Evolutionary conservation across 1,284 basidiomycete genomes (phyloP), one percentile per base, ranked within the genome.

Genomic region (Anthracocystis setariae): DNA sequence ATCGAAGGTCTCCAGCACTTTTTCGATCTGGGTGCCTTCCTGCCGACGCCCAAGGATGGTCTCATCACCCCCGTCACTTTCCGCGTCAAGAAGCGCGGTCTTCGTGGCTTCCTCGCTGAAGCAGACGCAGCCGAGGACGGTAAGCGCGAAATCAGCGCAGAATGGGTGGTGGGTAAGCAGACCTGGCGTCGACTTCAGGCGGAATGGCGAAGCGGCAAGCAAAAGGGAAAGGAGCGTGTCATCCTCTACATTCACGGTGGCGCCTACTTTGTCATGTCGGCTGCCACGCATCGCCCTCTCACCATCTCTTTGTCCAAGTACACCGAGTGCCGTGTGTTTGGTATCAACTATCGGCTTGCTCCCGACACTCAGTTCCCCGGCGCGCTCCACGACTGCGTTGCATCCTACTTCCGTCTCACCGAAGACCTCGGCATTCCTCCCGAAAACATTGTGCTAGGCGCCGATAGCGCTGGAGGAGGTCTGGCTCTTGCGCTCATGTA

Each of bases 21-120:
- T 60, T 91, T 96, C 86, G 88, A 90, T 63, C 85, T 97, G 37
- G 89, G 89, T 29, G 90, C 91, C 18, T 87, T 94, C 52, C 88
- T 93, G 5, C 95, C 95, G 1, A 86, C 94, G 0, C 93, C 96
- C 2, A 91, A 92, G 9, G 94, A 97, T 83, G 94, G 94, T 3
- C 87, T 98, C 46, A 91, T 97, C 46, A 98, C 95, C 1, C 94
- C 95, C 5, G 92, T 98, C 48, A 93, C 92, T 0, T 98, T 97
- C 83, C 87, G 86, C 40, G 93, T 98, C 46, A 89, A 88, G 64
- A 87, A 85, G 73, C 89, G 91, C 10, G 84, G 87, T 4, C 85
- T 96, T 37, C 87, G 89, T 25, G 93, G 93, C 3, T 89, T 95
- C 48, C 87, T 96, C 21, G 86, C 89, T 8, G 86, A 90, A 13